Percentiles rank a stretch among this genome's conserved stretches.
These are phyloP conservation scores for Solanum sejunctum DNA, from an alignment of 257 asterid species.

Conservation along the genomic window DNA sequence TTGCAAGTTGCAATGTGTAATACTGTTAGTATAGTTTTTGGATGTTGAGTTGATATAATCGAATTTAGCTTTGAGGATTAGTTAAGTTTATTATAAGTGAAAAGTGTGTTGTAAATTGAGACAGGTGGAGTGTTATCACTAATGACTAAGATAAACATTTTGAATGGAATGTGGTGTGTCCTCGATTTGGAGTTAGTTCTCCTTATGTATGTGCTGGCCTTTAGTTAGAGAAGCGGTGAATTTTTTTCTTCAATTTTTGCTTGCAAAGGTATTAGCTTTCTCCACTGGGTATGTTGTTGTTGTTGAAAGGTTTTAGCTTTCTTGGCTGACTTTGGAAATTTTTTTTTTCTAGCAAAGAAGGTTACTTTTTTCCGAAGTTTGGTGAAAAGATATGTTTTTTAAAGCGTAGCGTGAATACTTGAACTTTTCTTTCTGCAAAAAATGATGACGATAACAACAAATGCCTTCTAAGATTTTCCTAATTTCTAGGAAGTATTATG, in stretches of 20 bases:
- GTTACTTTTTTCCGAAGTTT: not conserved
- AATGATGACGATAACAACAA: not conserved
- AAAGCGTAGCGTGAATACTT: not conserved
- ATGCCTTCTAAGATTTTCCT: not conserved
- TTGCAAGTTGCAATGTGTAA: not conserved
- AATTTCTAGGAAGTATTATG: not conserved
- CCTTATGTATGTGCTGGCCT: not conserved
- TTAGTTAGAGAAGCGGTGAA: not conserved
- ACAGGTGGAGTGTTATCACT: not conserved
- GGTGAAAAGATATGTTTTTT: not conserved
- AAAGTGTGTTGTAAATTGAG: not conserved
- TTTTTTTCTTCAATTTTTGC: not conserved
- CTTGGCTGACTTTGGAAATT: not conserved
- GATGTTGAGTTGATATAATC: not conserved
- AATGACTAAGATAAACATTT: not conserved
- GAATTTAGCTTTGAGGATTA: not conserved
- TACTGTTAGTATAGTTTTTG: not conserved
- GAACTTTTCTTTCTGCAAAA: not conserved
- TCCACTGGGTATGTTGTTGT: no score
- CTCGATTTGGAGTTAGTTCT: not conserved
- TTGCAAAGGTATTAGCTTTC: not conserved
- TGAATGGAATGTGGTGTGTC: not conserved
- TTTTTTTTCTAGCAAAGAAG: not conserved
- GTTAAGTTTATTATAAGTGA: not conserved
- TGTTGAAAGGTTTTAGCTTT: not conserved